These are phyloP conservation scores for Rhinocladiella mackenziei DNA, from an alignment of 2,329 filamentous ascomycete species.

Conservation along the genomic window DNA sequence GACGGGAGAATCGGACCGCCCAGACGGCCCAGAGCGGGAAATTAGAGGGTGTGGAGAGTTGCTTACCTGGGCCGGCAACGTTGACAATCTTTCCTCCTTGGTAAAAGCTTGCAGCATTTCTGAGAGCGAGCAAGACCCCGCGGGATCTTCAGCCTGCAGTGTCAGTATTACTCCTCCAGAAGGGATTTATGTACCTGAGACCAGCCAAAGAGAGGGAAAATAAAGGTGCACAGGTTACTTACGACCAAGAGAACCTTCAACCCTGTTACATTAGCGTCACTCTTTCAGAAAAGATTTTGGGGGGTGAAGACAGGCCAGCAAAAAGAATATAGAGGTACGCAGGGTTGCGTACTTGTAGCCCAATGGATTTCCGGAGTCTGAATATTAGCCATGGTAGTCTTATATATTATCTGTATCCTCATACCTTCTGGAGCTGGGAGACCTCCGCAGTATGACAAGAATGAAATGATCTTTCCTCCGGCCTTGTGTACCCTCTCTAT, in stretches of 20 bases:
- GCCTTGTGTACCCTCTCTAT: slow-evolving; percentile 82
- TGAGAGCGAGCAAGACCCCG: slow-evolving; percentile 80
- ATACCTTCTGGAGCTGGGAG: slow-evolving; percentile 52
- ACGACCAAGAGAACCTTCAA: background rate
- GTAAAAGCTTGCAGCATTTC: slow-evolving; percentile 80
- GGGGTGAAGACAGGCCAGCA: background rate
- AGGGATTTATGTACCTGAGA: background rate
- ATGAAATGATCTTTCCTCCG: slow-evolving; percentile 79
- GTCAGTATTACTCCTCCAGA: background rate
- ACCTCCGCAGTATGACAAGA: slow-evolving; percentile 82
- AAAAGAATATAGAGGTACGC: background rate
- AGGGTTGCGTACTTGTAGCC: background rate
- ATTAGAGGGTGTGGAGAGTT: background rate
- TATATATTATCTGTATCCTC: background rate
- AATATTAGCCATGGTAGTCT: background rate
- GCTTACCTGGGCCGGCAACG: background rate
- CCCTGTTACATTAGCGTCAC: background rate
- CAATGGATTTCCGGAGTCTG: slow-evolving; percentile 41
- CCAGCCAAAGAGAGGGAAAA: background rate
- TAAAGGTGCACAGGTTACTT: background rate
- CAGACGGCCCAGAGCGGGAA: background rate
- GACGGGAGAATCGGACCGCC: background rate
- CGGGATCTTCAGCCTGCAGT: slow-evolving; percentile 38
- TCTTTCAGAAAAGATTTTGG: background rate
- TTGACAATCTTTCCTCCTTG: slow-evolving; percentile 67